Evolutionary conservation across 2,329 filamentous ascomycete genomes (phyloP).

Genomic region (Chalaropsis thielavioides): DNA sequence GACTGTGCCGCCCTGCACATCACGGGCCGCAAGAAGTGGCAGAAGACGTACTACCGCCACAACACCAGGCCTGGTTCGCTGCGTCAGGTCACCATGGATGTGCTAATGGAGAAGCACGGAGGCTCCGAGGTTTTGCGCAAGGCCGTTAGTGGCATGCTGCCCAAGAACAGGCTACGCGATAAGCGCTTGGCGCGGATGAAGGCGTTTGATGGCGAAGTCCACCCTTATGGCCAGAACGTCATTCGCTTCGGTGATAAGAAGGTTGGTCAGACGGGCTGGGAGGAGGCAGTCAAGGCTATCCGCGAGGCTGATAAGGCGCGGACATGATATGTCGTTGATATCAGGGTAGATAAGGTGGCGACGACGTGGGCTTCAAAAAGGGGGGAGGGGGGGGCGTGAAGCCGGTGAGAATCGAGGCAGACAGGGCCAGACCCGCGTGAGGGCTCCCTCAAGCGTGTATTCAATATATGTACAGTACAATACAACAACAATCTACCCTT

Average conservation of each 20-base stretch:
- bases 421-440: background rate
- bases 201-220: constrained; percentile 82
- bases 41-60: constrained; percentile 94
- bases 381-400: too few relatives aligned
- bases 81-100: constrained; percentile 84
- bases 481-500: background rate
- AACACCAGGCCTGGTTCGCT: constrained; percentile 79
- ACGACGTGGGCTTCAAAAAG: background rate
- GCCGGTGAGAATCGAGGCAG: background rate
- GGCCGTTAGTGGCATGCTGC: constrained; percentile 92
- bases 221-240: constrained; percentile 86
- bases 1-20: constrained; percentile 75
- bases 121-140: constrained; percentile 81
- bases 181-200: constrained; percentile 78
- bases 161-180: constrained; percentile 87
- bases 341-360: background rate
- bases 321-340: constrained; percentile 29
- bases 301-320: constrained; percentile 35
- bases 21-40: constrained; percentile 81
- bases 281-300: constrained; percentile 35
- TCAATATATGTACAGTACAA: constrained; percentile 17
- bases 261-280: constrained; percentile 41
- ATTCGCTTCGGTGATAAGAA: constrained; percentile 51
- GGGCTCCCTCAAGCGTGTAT: constrained; percentile 14
- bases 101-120: constrained; percentile 85